Conservation (phyloP, 2,329 filamentous ascomycete genomes). For the Arachnomyces sp. region DNA sequence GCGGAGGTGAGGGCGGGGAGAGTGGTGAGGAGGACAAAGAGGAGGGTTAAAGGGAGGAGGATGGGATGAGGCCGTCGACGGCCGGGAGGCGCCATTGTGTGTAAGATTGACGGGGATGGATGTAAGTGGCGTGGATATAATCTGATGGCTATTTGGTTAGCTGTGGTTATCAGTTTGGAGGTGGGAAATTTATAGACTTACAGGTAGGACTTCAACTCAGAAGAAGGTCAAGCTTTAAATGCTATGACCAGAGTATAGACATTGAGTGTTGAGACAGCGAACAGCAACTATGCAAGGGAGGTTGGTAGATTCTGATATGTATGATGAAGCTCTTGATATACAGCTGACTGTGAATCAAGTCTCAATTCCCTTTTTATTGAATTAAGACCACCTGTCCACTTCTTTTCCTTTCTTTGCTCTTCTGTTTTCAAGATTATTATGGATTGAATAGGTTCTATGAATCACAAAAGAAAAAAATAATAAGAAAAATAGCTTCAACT, state of each 20-base stretch:
- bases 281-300: not conserved
- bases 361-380: slow-evolving; percentile 3
- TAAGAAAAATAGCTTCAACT: slow-evolving; percentile 10
- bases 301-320: too few relatives aligned
- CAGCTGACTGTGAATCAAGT: not conserved
- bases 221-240: too few relatives aligned
- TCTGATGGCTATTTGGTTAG: not conserved
- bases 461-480: slow-evolving; percentile 1
- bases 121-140: not conserved
- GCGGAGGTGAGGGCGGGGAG: slow-evolving; percentile 51
- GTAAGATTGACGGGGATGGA: not conserved
- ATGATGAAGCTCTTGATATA: too few relatives aligned
- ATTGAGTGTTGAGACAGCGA: slow-evolving; percentile 8
- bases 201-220: slow-evolving; percentile 1
- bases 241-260: not conserved
- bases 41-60: slow-evolving; percentile 37
- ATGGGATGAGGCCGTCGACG: slow-evolving; percentile 29
- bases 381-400: not conserved
- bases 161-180: not conserved
- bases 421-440: slow-evolving; percentile 3
- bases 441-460: slow-evolving; percentile 1
- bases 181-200: not conserved
- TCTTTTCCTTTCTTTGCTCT: not conserved
- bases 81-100: slow-evolving; percentile 41
- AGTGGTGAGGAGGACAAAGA: slow-evolving; percentile 47